A percentile compares a stretch with the other conserved stretches of the same genome.
phyloP scores from a whole-genome alignment of 192 early-diverging fungal genomes.

The Phlyctochytrium arcticum region DNA sequence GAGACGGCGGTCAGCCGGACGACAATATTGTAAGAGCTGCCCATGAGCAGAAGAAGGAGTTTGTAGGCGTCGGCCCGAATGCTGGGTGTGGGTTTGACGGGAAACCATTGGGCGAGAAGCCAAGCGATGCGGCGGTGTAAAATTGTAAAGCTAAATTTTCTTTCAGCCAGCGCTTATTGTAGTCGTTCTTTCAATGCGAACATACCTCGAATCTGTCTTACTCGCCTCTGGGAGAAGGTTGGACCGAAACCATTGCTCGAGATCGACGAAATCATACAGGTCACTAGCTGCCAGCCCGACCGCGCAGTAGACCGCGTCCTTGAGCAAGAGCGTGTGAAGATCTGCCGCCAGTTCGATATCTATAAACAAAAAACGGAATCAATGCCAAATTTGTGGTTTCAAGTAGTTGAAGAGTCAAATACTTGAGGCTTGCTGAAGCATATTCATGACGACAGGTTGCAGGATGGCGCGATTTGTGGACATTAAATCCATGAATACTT shows the following conservation, averaged over 20 bases:
- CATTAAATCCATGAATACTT: conserved; percentile 74
- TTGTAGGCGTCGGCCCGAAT: conserved; percentile 66
- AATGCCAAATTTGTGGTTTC: too few relatives aligned
- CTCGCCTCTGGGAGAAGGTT: conserved; percentile 50
- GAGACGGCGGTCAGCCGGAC: conserved; percentile 75
- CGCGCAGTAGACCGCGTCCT: conserved; percentile 75
- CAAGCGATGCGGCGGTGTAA: conserved; percentile 69
- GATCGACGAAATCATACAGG: conserved; percentile 75
- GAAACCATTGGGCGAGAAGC: conserved; percentile 83
- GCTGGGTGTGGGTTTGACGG: conserved; percentile 64
- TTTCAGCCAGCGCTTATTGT: neutral
- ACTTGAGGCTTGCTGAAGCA: conserved; percentile 36
- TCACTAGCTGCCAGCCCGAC: conserved; percentile 77
- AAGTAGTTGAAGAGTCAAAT: neutral
- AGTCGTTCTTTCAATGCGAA: neutral
- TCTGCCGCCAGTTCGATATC: too few relatives aligned
- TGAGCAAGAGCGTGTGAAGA: conserved; percentile 52
- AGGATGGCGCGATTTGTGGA: conserved; percentile 57
- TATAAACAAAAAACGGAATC: too few relatives aligned
- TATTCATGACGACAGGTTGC: conserved; percentile 57
- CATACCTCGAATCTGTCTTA: conserved; percentile 48
- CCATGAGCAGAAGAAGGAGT: conserved; percentile 65
- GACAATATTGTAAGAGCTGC: conserved; percentile 68
- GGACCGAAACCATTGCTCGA: conserved; percentile 68
- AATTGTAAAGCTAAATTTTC: conserved; percentile 4